Conservation (phyloP, 2,329 filamentous ascomycete species). For the Immersiporthe knoxdaviesiana region DNA sequence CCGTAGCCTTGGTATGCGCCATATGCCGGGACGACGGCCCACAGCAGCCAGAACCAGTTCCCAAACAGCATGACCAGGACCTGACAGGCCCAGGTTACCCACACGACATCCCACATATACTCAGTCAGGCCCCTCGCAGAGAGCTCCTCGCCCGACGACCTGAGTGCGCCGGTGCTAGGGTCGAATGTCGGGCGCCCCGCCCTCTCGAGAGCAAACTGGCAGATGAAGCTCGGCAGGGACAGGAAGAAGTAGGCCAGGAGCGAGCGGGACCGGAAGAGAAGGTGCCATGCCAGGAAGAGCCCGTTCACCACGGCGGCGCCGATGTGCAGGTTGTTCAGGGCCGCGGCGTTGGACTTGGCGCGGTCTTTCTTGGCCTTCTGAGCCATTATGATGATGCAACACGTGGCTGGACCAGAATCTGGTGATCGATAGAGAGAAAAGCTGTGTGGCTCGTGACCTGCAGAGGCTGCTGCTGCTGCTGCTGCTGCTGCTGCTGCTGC, state of each 20-base stretch:
- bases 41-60: constrained; percentile 70
- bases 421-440: background rate
- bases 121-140: constrained; percentile 87
- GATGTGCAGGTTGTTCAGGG: constrained; percentile 81
- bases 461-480: too few species aligned
- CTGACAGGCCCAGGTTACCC: constrained; percentile 86
- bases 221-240: constrained; percentile 73
- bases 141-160: constrained; percentile 82
- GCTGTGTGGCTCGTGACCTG: too few species aligned
- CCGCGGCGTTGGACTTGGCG: constrained; percentile 76
- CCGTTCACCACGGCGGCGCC: constrained; percentile 72
- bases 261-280: constrained; percentile 67
- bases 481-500: too few species aligned
- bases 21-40: constrained; percentile 59
- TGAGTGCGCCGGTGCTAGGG: constrained; percentile 66
- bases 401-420: background rate
- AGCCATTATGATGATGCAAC: constrained; percentile 49
- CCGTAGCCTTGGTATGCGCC: constrained; percentile 58
- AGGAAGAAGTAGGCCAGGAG: constrained; percentile 71
- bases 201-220: constrained; percentile 84
- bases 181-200: constrained; percentile 79
- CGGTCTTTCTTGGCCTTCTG: constrained; percentile 66
- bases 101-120: constrained; percentile 97
- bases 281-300: constrained; percentile 74
- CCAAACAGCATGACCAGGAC: constrained; percentile 76